Evolutionary conservation across 2,329 filamentous ascomycete species (phyloP).

Genomic region (Verticillium longisporum): DNA sequence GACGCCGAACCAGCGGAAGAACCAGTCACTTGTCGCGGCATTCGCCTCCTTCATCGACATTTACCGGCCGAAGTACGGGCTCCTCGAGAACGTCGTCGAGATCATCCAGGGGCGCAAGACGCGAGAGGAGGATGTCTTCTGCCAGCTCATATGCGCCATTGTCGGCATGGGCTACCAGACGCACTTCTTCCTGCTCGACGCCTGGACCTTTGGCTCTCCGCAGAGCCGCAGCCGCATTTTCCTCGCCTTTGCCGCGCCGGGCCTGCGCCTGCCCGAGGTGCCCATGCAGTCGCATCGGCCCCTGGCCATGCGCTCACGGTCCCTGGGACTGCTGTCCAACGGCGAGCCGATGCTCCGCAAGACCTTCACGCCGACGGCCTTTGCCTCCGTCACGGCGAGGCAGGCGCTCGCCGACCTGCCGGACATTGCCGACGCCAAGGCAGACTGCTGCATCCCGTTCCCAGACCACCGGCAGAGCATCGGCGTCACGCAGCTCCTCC

Average conservation of each 20-base stretch:
- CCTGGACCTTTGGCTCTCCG: conserved; percentile 60
- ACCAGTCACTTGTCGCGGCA: conserved; percentile 71
- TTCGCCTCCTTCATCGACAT: conserved; percentile 70
- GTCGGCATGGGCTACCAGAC: conserved; percentile 74
- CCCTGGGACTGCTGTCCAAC: conserved; percentile 53
- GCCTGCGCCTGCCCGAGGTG: conserved; percentile 44
- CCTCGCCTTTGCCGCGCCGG: conserved; percentile 63
- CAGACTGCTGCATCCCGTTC: conserved; percentile 53
- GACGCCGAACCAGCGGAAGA: conserved; percentile 51
- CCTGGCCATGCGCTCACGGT: conserved; percentile 11
- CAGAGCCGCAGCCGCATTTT: conserved; percentile 65
- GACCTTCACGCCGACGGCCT: conserved; percentile 46
- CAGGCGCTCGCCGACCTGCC: conserved; percentile 57
- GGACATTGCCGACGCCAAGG: conserved; percentile 51
- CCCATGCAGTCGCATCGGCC: conserved; percentile 53
- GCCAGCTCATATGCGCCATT: conserved; percentile 65
- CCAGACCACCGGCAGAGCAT: conserved; percentile 60
- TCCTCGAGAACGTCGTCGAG: conserved; percentile 69
- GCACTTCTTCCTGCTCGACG: conserved; percentile 60
- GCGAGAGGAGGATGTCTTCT: conserved; percentile 58
- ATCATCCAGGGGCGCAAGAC: conserved; percentile 48
- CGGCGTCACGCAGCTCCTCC: conserved; percentile 28
- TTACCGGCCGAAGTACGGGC: conserved; percentile 65
- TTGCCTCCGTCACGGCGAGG: conserved; percentile 45
- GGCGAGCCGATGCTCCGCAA: conserved; percentile 53